Conservation (phyloP, 768 basidiomycete genomes). For the Ramaria rubella region DNA sequence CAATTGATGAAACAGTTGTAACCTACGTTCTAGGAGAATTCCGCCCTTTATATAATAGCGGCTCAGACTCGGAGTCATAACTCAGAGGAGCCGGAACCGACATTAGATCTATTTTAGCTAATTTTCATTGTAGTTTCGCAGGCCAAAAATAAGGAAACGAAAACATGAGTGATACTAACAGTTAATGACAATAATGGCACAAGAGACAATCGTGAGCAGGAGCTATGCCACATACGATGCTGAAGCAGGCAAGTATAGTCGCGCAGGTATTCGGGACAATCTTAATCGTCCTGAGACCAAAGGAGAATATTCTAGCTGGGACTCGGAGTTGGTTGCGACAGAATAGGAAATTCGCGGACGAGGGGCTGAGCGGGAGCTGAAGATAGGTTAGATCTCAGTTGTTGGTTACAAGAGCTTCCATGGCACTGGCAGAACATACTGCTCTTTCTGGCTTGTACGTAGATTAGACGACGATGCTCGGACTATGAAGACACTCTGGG, state of each 20-base stretch:
- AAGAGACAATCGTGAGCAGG: background rate
- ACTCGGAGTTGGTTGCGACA: background rate
- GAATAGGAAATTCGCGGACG: background rate
- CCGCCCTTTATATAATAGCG: too few relatives aligned
- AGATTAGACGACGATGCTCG: background rate
- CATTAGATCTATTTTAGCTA: too few relatives aligned
- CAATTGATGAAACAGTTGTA: too few relatives aligned
- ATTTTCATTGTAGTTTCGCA: too few relatives aligned
- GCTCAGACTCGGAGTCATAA: too few relatives aligned
- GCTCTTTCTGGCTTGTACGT: background rate
- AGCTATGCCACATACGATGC: background rate
- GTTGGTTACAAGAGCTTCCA: background rate
- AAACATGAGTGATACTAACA: too few relatives aligned
- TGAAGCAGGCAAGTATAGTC: background rate
- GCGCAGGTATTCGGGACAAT: background rate
- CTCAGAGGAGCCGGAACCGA: too few relatives aligned
- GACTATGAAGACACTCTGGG: background rate
- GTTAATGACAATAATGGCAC: background rate
- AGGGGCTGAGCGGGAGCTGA: background rate
- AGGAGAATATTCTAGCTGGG: background rate
- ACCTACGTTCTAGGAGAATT: too few relatives aligned
- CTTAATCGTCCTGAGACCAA: background rate
- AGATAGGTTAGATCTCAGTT: background rate
- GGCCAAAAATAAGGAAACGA: too few relatives aligned
- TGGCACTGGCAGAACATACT: background rate